Base-by-base conservation (phyloP, 257 asterid genomes). In the Solanum neorickii region DNA sequence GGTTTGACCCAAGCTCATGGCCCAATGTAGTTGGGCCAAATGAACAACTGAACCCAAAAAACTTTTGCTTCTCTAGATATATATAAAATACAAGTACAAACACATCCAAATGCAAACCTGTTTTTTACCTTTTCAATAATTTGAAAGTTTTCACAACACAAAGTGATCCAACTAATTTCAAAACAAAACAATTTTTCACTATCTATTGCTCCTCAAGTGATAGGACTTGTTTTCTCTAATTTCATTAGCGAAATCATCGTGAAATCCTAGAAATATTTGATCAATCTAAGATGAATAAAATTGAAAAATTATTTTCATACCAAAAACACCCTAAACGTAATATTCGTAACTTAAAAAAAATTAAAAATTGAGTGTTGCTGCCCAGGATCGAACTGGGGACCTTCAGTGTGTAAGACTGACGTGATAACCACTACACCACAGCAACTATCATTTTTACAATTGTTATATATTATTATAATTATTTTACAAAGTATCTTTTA, bases 391-490 rank as follows among this genome's bases (percentile, higher is more conserved):
- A 90, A 90, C 93, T 91, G 92, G 92, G 89, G 92, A 90, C 93
- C 90, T 90, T 89, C 89, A 86, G 92, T 85, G 92, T 91, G 92
- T 91, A 91, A 91, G 91, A 89, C 92, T 90, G 90, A 92, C 92
- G 92, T 90, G 92, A 91, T 91, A 90, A 90, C 93, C 92, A 91
- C 93, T 91, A 90, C 93, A 90, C 92, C 93, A 90, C 93, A 91
- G 89, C 90, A 90, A 90, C 89, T 9, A 12, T 46, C 3, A 4
- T 52, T 1, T 16, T 0, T 52, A 6, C 60, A 6, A 16, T 2
- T 5, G 23, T 52, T 52, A 52, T 4, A 52, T 52, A 1, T 6
- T 16, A 16, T 2, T 0, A 18, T 52, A 18, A 6, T 7, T 18
- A 18, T 35, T 35, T 0, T 5, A 35, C 6, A 23, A 60, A 62